Percentiles rank a stretch among this genome's conserved stretches.
phyloP scores from a whole-genome alignment of 2,329 filamentous ascomycete genomes.

The Aspergillus clavatus region DNA sequence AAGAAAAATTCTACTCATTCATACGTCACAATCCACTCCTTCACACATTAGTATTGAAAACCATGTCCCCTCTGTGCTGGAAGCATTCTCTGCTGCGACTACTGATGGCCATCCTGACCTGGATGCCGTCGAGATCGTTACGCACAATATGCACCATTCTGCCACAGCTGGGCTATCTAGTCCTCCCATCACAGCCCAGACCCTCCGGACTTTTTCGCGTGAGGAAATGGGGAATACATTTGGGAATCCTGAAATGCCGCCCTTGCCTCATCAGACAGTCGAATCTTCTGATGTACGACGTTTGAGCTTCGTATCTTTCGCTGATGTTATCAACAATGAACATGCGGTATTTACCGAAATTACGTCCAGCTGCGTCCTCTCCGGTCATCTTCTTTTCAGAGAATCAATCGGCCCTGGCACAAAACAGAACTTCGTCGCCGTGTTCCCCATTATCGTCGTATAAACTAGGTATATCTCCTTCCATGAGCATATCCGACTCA shows the following conservation, averaged over 20 bases:
- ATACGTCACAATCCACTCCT: conserved; percentile 80
- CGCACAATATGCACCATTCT: conserved; percentile 76
- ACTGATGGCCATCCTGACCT: conserved; percentile 80
- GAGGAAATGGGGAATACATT: conserved; percentile 56
- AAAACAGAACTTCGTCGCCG: conserved; percentile 72
- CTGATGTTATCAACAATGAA: conserved; percentile 80
- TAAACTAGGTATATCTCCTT: conserved; percentile 63
- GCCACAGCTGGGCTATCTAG: conserved; percentile 60
- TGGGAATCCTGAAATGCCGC: conserved; percentile 57
- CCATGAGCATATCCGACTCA: conserved; percentile 69
- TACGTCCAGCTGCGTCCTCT: conserved; percentile 61
- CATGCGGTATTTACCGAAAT: conserved; percentile 43
- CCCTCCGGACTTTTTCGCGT: conserved; percentile 29
- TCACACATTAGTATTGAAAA: conserved; percentile 93
- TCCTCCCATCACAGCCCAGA: conserved; percentile 24
- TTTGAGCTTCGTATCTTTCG: conserved; percentile 93
- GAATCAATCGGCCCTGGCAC: conserved; percentile 11
- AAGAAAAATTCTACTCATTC: conserved; percentile 66
- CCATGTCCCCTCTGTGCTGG: conserved; percentile 83
- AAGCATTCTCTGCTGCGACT: conserved; percentile 87
- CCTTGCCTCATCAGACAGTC: conserved; percentile 71
- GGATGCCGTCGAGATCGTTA: conserved; percentile 88
- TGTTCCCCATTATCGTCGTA: conserved; percentile 73
- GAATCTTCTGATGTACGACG: conserved; percentile 75
- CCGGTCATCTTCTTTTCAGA: conserved; percentile 31